Evolutionary conservation across 768 basidiomycete species (phyloP).

Genomic region (Mycena latifolia): DNA sequence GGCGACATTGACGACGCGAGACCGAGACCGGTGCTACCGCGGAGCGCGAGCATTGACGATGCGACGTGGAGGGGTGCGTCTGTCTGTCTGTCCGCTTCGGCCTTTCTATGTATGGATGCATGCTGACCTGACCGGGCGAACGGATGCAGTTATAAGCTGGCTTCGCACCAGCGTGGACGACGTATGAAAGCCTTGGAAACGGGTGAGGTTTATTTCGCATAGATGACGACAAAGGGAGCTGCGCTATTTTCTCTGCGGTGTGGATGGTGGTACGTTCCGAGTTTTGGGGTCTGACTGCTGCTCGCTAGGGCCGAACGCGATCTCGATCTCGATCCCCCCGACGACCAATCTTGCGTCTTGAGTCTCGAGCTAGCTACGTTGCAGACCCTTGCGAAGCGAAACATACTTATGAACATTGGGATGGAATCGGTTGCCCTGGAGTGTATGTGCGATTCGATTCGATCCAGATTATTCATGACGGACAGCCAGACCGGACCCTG

Average conservation of each 20-base stretch:
- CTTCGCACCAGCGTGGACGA: slow-evolving; percentile 9
- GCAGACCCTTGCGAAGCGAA: slow-evolving; percentile 3
- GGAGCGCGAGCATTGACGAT: no score
- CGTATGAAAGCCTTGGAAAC: not conserved
- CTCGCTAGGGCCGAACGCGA: slow-evolving; percentile 2
- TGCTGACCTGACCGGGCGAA: slow-evolving; percentile 6
- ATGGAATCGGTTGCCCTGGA: slow-evolving; percentile 9
- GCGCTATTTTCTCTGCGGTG: slow-evolving; percentile 6
- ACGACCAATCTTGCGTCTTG: no score
- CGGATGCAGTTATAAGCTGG: slow-evolving; percentile 8
- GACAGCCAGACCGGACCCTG: no score
- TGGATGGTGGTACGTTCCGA: slow-evolving; percentile 2
- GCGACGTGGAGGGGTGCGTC: not conserved
- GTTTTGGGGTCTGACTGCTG: slow-evolving; percentile 2
- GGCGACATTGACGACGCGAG: not conserved
- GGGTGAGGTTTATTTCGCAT: not conserved
- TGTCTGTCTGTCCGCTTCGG: not conserved
- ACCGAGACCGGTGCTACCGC: no score
- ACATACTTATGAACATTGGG: slow-evolving; percentile 4
- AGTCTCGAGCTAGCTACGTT: not conserved
- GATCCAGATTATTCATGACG: no score
- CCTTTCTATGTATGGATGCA: slow-evolving; percentile 1
- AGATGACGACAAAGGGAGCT: not conserved
- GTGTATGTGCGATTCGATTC: slow-evolving; percentile 1
- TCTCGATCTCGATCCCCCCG: slow-evolving; percentile 4